These are phyloP conservation scores for Aureobasidium sp. DNA, from an alignment of 2,329 filamentous ascomycete species.

Conservation along the genomic window DNA sequence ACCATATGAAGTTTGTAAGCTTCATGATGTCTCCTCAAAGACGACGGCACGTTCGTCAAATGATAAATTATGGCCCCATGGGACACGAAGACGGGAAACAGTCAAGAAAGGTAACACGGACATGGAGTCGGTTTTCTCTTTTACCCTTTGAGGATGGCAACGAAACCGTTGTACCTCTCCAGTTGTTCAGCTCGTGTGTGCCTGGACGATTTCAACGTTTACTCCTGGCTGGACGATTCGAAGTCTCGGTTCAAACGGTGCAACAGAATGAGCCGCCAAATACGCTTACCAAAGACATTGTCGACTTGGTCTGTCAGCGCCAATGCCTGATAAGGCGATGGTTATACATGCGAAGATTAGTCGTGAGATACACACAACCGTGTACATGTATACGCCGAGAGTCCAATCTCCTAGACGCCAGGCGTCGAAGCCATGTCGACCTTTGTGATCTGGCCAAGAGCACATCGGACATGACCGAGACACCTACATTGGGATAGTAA, in stretches of 20 bases:
- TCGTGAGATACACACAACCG: background rate
- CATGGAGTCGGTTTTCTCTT: slow-evolving; percentile 1
- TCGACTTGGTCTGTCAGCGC: background rate
- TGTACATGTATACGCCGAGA: background rate
- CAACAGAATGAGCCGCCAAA: background rate
- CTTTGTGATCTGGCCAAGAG: background rate
- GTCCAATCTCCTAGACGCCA: background rate
- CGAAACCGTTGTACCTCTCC: slow-evolving; percentile 4
- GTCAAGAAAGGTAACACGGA: background rate
- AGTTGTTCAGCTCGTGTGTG: slow-evolving; percentile 8
- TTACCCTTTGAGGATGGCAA: background rate
- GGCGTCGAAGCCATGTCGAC: background rate
- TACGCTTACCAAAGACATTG: background rate
- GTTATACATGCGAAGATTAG: background rate
- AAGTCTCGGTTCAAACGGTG: background rate
- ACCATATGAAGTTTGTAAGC: background rate
- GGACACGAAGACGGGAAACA: background rate
- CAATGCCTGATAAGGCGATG: background rate
- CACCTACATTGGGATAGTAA: background rate
- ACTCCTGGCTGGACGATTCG: slow-evolving; percentile 5
- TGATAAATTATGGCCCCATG: background rate
- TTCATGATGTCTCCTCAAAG: background rate
- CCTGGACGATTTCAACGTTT: background rate
- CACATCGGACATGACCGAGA: background rate
- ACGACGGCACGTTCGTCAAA: background rate